These are phyloP conservation scores for Rubia yunnanensis DNA, from an alignment of 257 asterid species.

Conservation along the genomic window DNA sequence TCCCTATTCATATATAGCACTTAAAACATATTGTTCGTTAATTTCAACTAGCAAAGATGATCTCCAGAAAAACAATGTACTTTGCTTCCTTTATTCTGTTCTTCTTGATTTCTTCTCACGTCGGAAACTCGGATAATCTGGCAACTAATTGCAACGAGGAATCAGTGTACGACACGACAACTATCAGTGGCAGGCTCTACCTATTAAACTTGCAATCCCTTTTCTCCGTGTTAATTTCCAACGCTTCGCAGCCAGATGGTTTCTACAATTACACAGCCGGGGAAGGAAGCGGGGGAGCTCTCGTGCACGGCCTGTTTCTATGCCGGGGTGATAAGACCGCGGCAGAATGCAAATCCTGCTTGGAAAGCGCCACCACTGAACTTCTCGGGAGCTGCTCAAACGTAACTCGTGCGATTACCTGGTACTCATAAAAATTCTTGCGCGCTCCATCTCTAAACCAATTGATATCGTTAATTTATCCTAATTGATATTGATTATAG, in stretches of 20 bases:
- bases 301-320: slow-evolving; percentile 6
- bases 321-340: slow-evolving; percentile 17
- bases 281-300: not conserved
- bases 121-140: not conserved
- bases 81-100: not conserved
- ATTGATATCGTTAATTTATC: no score
- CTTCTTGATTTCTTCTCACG: not conserved
- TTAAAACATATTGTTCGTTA: no score
- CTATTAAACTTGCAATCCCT: not conserved
- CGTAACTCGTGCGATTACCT: not conserved
- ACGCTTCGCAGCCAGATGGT: not conserved
- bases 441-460: no score
- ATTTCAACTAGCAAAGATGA: not conserved
- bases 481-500: no score
- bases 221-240: not conserved
- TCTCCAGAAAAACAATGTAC: not conserved
- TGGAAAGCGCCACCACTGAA: not conserved
- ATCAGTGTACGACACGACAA: not conserved
- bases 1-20: not conserved
- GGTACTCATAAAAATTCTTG: not conserved
- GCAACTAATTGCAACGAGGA: not conserved
- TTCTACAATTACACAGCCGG: slow-evolving; percentile 10
- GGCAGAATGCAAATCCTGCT: not conserved
- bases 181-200: not conserved
- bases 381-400: not conserved